These are phyloP conservation scores for Blastocystis sp. DNA, from an alignment of 352 stramenopile genomes.

Conservation along the genomic window DNA sequence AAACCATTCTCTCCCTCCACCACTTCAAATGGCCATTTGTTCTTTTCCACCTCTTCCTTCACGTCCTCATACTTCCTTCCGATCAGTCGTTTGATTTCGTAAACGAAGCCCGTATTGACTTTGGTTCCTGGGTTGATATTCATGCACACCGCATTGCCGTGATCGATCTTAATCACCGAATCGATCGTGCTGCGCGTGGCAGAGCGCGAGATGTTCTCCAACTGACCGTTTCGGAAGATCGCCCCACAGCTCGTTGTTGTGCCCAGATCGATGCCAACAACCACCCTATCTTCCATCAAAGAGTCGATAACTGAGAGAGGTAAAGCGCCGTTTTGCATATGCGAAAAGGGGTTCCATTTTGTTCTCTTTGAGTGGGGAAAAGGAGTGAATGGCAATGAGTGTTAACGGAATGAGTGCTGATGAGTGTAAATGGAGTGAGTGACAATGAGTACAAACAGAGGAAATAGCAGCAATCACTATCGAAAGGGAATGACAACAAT, in stretches of 20 bases:
- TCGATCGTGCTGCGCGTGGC: background rate
- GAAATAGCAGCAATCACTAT: too few relatives aligned
- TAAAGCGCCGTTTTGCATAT: too few relatives aligned
- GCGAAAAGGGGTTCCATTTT: too few relatives aligned
- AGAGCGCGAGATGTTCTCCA: background rate
- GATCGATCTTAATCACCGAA: slow-evolving; percentile 6
- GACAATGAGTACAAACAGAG: too few relatives aligned
- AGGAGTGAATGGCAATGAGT: too few relatives aligned
- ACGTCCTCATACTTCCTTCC: slow-evolving; percentile 28
- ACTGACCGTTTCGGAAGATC: background rate
- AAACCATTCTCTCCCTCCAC: slow-evolving; percentile 28
- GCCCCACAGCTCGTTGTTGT: slow-evolving; percentile 38
- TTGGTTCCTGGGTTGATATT: background rate
- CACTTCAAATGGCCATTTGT: slow-evolving; percentile 52
- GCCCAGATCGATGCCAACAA: slow-evolving; percentile 47
- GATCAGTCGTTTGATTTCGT: background rate
- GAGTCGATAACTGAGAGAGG: too few relatives aligned
- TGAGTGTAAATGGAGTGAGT: too few relatives aligned
- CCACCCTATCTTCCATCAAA: too few relatives aligned
- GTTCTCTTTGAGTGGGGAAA: too few relatives aligned
- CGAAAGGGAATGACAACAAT: too few relatives aligned
- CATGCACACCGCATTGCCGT: background rate
- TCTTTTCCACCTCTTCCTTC: slow-evolving; percentile 20
- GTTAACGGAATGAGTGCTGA: too few relatives aligned
- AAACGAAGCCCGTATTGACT: background rate